Conservation (phyloP, 176 grass and related monocot genomes). For the Cenchrus fungigraminus region DNA sequence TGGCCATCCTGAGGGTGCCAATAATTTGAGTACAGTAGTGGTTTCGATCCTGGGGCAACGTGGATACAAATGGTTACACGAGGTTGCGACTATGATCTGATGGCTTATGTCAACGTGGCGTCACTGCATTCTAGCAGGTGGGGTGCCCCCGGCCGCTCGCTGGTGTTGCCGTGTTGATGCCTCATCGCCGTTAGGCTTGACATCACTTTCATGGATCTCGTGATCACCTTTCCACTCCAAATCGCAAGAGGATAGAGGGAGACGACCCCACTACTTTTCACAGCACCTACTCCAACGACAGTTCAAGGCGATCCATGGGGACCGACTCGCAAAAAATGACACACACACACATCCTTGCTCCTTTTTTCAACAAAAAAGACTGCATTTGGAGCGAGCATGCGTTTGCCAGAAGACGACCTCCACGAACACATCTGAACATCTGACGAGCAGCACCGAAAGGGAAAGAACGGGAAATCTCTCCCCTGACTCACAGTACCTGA, state of each 20-base stretch:
- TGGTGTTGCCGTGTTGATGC: neutral
- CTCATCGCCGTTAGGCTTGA: neutral
- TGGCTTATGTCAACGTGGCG: constrained; percentile 16
- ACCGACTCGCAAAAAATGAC: neutral
- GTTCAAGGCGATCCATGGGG: neutral
- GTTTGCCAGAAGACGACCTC: too few species aligned
- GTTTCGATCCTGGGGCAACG: too few species aligned
- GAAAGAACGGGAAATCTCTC: too few species aligned
- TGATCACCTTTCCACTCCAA: neutral
- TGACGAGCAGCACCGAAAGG: too few species aligned
- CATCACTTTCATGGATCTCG: neutral
- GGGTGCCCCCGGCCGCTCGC: neutral
- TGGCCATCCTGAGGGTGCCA: too few species aligned
- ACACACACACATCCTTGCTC: neutral
- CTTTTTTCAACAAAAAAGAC: too few species aligned
- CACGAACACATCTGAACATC: too few species aligned
- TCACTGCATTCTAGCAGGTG: neutral
- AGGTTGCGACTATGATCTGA: neutral
- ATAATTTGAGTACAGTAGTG: too few species aligned
- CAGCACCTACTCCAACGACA: neutral
- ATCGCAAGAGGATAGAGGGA: neutral
- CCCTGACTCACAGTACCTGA: too few species aligned
- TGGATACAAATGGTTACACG: neutral
- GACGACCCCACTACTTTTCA: neutral
- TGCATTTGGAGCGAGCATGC: too few species aligned